These are phyloP conservation scores for Hanseniaspora vineae DNA, from an alignment of 805 yeast genomes.

Conservation along the genomic window DNA sequence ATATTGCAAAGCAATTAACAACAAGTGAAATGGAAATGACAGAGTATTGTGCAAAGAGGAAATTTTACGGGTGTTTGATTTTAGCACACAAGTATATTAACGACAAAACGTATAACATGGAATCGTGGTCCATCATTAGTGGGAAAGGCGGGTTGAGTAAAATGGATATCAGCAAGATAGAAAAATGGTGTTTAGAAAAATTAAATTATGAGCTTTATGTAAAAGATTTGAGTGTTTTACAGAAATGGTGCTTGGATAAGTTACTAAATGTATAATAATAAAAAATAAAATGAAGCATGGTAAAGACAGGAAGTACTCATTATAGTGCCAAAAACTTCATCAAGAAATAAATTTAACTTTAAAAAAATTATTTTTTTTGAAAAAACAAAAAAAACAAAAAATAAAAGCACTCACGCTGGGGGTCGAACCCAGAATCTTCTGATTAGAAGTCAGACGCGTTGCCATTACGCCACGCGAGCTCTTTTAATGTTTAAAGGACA, in stretches of 20 bases:
- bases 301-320: not conserved
- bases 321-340: not conserved
- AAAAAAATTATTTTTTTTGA: too few relatives aligned
- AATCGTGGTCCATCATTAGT: slow-evolving; percentile 16
- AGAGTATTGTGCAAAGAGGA: slow-evolving; percentile 17
- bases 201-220: slow-evolving; percentile 9
- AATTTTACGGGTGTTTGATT: slow-evolving; percentile 13
- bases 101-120: slow-evolving; percentile 17
- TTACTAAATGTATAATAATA: not conserved
- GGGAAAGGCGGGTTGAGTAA: slow-evolving; percentile 9
- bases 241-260: not conserved
- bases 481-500: not conserved
- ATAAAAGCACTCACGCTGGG: slow-evolving; percentile 35
- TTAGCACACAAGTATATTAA: slow-evolving; percentile 16
- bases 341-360: not conserved
- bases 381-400: slow-evolving; percentile 8
- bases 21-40: slow-evolving; percentile 5
- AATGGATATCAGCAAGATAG: slow-evolving; percentile 13
- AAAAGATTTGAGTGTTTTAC: not conserved
- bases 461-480: slow-evolving; percentile 45
- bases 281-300: not conserved
- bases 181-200: slow-evolving; percentile 15
- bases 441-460: slow-evolving; percentile 46
- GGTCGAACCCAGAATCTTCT: slow-evolving; percentile 45
- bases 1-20: slow-evolving; percentile 2